Conservation (phyloP, 805 yeast species). For the Yamadazyma kitorensis region DNA sequence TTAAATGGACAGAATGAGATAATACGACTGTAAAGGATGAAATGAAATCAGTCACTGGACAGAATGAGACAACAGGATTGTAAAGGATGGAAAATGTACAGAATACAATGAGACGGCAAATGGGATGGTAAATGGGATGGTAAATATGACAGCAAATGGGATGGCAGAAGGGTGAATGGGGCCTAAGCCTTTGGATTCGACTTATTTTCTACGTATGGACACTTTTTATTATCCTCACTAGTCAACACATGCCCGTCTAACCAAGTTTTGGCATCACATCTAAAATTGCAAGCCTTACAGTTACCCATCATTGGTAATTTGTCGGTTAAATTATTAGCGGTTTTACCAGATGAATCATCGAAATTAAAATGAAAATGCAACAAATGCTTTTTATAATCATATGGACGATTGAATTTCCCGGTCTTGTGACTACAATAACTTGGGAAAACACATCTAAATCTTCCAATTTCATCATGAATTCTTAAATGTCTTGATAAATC, state of each 20-base stretch:
- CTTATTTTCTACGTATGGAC: conserved; percentile 22
- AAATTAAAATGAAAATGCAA: conserved; percentile 41
- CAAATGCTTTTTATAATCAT: conserved; percentile 44
- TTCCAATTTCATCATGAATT: conserved; percentile 41
- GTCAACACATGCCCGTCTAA: conserved; percentile 50
- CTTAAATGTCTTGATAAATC: conserved; percentile 43
- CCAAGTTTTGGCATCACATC: conserved; percentile 54
- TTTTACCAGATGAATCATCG: conserved; percentile 39
- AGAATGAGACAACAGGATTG: too few relatives aligned
- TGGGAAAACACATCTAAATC: conserved; percentile 44
- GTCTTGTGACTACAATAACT: conserved; percentile 40
- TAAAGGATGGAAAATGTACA: too few relatives aligned
- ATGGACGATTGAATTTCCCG: conserved; percentile 42
- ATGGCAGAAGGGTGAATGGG: too few relatives aligned
- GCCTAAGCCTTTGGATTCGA: too few relatives aligned
- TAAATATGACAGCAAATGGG: too few relatives aligned
- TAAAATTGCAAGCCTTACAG: conserved; percentile 47
- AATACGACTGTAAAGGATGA: too few relatives aligned
- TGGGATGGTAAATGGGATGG: too few relatives aligned
- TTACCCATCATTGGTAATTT: conserved; percentile 36
- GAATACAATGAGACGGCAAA: too few relatives aligned
- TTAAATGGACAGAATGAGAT: too few relatives aligned
- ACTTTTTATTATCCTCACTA: conserved; percentile 18
- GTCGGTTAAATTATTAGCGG: conserved; percentile 39
- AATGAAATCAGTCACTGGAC: too few relatives aligned